Evolutionary conservation across 2,329 filamentous ascomycete species (phyloP).

Genomic region (Rhinocladiella mackenziei): DNA sequence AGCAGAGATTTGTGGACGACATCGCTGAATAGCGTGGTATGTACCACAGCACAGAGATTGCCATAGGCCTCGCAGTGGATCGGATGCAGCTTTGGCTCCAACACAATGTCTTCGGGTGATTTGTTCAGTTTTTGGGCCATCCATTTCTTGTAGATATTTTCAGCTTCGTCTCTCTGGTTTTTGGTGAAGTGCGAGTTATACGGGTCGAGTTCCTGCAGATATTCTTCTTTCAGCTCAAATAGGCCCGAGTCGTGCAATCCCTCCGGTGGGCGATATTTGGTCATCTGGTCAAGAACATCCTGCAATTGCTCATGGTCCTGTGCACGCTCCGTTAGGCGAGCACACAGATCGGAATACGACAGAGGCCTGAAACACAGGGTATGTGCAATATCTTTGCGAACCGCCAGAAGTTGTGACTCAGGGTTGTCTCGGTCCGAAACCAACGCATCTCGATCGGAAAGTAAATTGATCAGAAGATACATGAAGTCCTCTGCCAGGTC

Average conservation of each 20-base stretch:
- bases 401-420: conserved; percentile 62
- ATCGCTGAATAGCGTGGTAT: conserved; percentile 80
- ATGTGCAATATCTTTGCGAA: conserved; percentile 87
- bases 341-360: conserved; percentile 86
- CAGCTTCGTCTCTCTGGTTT: conserved; percentile 93
- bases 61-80: conserved; percentile 75
- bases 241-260: conserved; percentile 88
- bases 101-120: conserved; percentile 76
- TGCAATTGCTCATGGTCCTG: conserved; percentile 87
- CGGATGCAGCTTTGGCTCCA: conserved; percentile 75
- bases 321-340: conserved; percentile 81
- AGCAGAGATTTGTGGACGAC: conserved; percentile 83
- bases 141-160: conserved; percentile 80
- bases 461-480: conserved; percentile 81
- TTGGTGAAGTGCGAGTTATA: conserved; percentile 96
- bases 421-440: conserved; percentile 64
- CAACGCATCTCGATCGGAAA: conserved; percentile 83
- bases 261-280: conserved; percentile 83
- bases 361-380: conserved; percentile 94
- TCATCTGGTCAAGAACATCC: conserved; percentile 77
- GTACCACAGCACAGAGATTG: conserved; percentile 72
- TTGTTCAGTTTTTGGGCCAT: conserved; percentile 85
- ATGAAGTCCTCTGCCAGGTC: conserved; percentile 96
- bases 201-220: conserved; percentile 83
- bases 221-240: conserved; percentile 85